Evolutionary conservation across 2,329 filamentous ascomycete species (phyloP).

Genomic region (Penicillium sp.): DNA sequence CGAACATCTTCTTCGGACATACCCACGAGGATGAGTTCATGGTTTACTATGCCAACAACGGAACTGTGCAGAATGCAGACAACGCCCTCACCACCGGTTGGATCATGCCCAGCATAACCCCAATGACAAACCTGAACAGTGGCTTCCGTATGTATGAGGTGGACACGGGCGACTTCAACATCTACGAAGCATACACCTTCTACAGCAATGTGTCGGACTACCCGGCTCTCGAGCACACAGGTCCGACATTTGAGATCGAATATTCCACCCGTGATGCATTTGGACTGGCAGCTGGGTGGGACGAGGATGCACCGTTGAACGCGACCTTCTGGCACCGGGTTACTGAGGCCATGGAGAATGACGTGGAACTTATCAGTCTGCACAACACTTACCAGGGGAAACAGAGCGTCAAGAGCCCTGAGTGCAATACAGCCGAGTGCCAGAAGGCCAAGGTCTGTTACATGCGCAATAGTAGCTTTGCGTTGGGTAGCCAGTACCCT

Average conservation of each 20-base stretch:
- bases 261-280: slow-evolving; percentile 55
- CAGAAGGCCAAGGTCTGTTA: slow-evolving; percentile 58
- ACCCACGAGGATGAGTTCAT: slow-evolving; percentile 56
- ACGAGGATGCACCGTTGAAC: slow-evolving; percentile 52
- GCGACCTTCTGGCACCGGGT: slow-evolving; percentile 60
- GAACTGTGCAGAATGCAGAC: slow-evolving; percentile 41
- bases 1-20: slow-evolving; percentile 55
- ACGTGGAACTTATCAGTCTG: slow-evolving; percentile 48
- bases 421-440: slow-evolving; percentile 53
- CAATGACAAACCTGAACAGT: slow-evolving; percentile 55
- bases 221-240: slow-evolving; percentile 37
- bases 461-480: slow-evolving; percentile 56
- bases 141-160: slow-evolving; percentile 56
- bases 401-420: slow-evolving; percentile 50
- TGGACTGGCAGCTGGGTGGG: slow-evolving; percentile 46
- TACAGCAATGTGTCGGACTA: slow-evolving; percentile 53
- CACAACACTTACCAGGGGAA: slow-evolving; percentile 56
- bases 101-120: slow-evolving; percentile 54
- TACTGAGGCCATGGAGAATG: slow-evolving; percentile 56
- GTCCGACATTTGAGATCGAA: slow-evolving; percentile 51
- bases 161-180: slow-evolving; percentile 53
- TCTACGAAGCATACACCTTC: slow-evolving; percentile 56
- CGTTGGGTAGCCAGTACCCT: slow-evolving; percentile 52
- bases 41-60: slow-evolving; percentile 56
- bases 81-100: slow-evolving; percentile 52